A percentile compares a stretch with the other conserved stretches of the same genome.
phyloP scores from a whole-genome alignment of 176 grass and related monocot genomes.

The Ananas comosus region DNA sequence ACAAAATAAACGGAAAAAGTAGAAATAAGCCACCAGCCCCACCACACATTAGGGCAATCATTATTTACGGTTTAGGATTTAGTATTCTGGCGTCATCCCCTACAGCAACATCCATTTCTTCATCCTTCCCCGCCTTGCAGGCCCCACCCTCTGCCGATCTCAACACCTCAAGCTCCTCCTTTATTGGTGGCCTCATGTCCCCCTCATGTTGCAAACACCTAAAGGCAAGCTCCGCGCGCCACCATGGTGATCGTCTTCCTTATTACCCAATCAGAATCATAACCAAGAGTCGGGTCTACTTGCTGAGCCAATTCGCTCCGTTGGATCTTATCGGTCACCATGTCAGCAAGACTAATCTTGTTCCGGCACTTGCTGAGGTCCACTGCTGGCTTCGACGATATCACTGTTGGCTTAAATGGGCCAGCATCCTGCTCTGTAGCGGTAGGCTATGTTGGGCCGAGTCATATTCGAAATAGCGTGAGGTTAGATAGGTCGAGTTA shows the following conservation, averaged over 20 bases:
- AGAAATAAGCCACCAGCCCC: no score
- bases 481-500: no score
- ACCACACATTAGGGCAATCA: no score
- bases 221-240: neutral
- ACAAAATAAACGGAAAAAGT: no score
- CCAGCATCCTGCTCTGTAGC: no score
- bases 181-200: neutral
- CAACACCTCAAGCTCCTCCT: conserved; percentile 3
- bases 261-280: neutral
- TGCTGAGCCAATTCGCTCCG: neutral
- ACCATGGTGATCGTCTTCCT: neutral
- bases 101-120: neutral
- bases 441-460: no score
- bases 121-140: neutral
- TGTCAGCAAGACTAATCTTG: neutral
- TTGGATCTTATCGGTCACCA: neutral
- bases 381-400: neutral
- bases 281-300: neutral
- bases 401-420: no score
- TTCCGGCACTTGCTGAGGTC: neutral
- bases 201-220: neutral
- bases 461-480: no score
- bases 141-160: neutral
- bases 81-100: neutral
- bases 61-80: no score